These are phyloP conservation scores for Yamadazyma diospyri DNA, from an alignment of 1,139 yeast species.

Conservation along the genomic window DNA sequence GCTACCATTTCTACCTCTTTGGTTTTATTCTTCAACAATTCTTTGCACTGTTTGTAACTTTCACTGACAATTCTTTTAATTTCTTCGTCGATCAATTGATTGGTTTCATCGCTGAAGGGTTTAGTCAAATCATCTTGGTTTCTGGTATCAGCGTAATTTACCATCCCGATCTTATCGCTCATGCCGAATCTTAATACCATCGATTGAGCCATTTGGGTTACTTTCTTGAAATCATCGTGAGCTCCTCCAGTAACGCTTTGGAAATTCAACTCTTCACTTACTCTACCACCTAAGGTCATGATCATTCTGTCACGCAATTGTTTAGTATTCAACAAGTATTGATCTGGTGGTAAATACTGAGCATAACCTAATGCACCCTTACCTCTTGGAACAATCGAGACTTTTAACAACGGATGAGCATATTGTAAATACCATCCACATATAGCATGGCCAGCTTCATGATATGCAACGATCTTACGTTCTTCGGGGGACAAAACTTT, in stretches of 20 bases:
- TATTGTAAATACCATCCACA: conserved; percentile 92
- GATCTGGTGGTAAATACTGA: conserved; percentile 93
- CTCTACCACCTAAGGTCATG: conserved; percentile 96
- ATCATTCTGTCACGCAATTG: conserved; percentile 89
- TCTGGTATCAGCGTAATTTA: conserved; percentile 55
- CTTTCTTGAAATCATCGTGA: conserved; percentile 92
- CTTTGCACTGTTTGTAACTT: conserved; percentile 68
- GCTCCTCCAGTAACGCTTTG: conserved; percentile 93
- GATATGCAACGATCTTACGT: conserved; percentile 88
- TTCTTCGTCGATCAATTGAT: conserved; percentile 75
- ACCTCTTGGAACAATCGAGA: conserved; percentile 94
- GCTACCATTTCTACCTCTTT: conserved; percentile 83
- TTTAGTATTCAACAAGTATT: conserved; percentile 71
- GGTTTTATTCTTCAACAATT: conserved; percentile 64
- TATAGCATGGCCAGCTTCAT: conserved; percentile 98
- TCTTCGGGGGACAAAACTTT: conserved; percentile 80
- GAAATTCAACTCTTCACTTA: conserved; percentile 89
- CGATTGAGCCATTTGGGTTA: conserved; percentile 88
- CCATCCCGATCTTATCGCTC: conserved; percentile 81
- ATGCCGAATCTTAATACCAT: conserved; percentile 94
- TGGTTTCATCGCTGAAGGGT: conserved; percentile 89
- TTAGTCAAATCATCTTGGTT: conserved; percentile 71
- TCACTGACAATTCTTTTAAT: conserved; percentile 76
- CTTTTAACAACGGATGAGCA: conserved; percentile 93
- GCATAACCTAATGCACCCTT: conserved; percentile 98